Conservation (phyloP, 371 early-diverging fungal genomes). For the Dipsacomyces acuminosporus region DNA sequence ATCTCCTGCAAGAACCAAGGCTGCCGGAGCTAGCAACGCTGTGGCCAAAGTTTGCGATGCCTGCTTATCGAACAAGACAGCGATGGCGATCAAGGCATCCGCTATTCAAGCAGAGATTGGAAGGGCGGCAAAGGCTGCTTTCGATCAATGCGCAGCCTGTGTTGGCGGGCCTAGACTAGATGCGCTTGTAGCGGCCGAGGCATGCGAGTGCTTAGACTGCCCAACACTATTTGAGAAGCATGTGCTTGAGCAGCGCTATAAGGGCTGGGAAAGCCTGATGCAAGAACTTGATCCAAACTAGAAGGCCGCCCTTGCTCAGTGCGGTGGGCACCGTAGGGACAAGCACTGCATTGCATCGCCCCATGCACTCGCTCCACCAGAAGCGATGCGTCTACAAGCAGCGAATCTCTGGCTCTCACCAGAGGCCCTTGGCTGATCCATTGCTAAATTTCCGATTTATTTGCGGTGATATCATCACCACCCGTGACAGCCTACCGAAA, state of each 20-base stretch:
- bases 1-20: slow-evolving; percentile 1
- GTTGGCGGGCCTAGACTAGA: slow-evolving; percentile 26
- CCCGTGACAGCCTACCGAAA: too few relatives aligned
- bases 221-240: slow-evolving; percentile 22
- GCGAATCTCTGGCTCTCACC: too few relatives aligned
- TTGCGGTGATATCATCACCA: too few relatives aligned
- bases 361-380: too few relatives aligned
- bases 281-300: too few relatives aligned
- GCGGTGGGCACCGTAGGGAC: too few relatives aligned
- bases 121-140: not conserved
- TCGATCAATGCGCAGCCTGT: slow-evolving; percentile 20
- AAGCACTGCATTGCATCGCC: too few relatives aligned
- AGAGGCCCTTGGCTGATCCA: too few relatives aligned
- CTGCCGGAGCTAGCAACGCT: not conserved
- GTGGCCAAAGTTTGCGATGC: slow-evolving; percentile 5
- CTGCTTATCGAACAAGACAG: slow-evolving; percentile 14
- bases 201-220: slow-evolving; percentile 29
- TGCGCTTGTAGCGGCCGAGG: slow-evolving; percentile 22
- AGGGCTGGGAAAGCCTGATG: slow-evolving; percentile 10
- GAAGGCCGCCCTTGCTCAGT: too few relatives aligned
- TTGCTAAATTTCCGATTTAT: too few relatives aligned
- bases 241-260: slow-evolving; percentile 12
- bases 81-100: slow-evolving; percentile 7
- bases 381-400: too few relatives aligned
- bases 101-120: slow-evolving; percentile 2